Conservation (phyloP, 306 rosid genomes). For the Vachellia pachyceras region DNA sequence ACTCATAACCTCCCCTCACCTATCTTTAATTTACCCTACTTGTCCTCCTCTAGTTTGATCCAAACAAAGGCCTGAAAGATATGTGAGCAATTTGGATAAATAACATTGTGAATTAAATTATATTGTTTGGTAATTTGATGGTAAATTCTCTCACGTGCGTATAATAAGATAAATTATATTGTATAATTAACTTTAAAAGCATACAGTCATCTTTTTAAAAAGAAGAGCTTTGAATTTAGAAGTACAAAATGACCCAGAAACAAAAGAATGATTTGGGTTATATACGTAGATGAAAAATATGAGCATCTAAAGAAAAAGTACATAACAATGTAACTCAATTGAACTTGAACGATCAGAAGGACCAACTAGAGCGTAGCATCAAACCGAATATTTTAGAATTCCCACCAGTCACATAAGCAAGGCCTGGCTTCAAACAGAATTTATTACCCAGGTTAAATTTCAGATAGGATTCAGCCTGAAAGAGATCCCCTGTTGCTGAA, state of each 20-base stretch:
- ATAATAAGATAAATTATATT: too few relatives aligned
- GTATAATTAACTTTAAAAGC: background rate
- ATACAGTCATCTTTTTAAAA: too few relatives aligned
- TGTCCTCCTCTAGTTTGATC: too few relatives aligned
- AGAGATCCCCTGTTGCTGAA: conserved; percentile 51
- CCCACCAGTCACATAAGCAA: conserved; percentile 64
- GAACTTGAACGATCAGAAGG: conserved; percentile 49
- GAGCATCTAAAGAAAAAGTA: conserved; percentile 17
- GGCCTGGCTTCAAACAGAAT: conserved; percentile 80
- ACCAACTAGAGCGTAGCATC: conserved; percentile 79
- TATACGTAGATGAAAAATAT: conserved; percentile 23
- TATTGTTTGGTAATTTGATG: too few relatives aligned
- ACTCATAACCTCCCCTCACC: too few relatives aligned
- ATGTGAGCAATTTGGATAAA: background rate
- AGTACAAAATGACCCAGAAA: too few relatives aligned
- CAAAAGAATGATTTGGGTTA: conserved; percentile 20
- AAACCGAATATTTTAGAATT: conserved; percentile 59
- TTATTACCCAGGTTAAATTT: conserved; percentile 65
- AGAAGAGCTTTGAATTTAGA: too few relatives aligned
- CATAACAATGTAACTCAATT: background rate
- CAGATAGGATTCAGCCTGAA: conserved; percentile 76
- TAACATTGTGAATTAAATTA: background rate
- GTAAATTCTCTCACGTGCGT: background rate
- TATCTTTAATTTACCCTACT: too few relatives aligned
- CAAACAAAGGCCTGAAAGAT: too few relatives aligned